A percentile compares a stretch with the other conserved stretches of the same genome.
Evolutionary conservation across 306 rosid species (phyloP).

Genomic region (Purshia tridentata): DNA sequence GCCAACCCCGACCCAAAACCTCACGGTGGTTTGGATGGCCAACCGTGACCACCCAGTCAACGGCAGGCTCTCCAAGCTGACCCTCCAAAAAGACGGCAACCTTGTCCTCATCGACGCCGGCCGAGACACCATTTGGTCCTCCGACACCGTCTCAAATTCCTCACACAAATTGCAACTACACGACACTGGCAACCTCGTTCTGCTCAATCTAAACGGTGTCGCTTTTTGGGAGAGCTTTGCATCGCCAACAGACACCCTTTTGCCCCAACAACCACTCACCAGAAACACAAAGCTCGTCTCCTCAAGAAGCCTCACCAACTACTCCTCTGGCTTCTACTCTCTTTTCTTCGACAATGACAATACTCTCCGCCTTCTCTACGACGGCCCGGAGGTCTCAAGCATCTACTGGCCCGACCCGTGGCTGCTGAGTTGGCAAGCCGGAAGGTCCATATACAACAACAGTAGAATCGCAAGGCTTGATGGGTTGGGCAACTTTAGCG

Average conservation of each 20-base stretch:
- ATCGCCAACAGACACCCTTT: slow-evolving; percentile 54
- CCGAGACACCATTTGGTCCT: slow-evolving; percentile 37
- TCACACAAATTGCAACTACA: slow-evolving; percentile 21
- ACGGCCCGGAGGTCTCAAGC: slow-evolving; percentile 43
- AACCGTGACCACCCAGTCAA: slow-evolving; percentile 47
- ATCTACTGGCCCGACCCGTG: slow-evolving; percentile 57
- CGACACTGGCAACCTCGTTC: slow-evolving; percentile 47
- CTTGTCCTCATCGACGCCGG: slow-evolving; percentile 41
- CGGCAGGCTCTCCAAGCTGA: slow-evolving; percentile 44
- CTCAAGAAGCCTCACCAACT: slow-evolving; percentile 44
- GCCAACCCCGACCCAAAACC: slow-evolving; percentile 1
- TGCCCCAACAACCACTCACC: slow-evolving; percentile 47
- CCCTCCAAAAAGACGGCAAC: slow-evolving; percentile 34
- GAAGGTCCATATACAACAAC: slow-evolving; percentile 40
- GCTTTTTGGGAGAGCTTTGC: slow-evolving; percentile 56
- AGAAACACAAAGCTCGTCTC: slow-evolving; percentile 35
- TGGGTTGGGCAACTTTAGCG: slow-evolving; percentile 41
- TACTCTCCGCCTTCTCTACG: slow-evolving; percentile 45
- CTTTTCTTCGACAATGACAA: slow-evolving; percentile 48
- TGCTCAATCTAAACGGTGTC: not conserved
- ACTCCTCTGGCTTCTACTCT: slow-evolving; percentile 44
- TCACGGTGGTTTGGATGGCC: slow-evolving; percentile 51
- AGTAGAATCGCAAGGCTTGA: slow-evolving; percentile 43
- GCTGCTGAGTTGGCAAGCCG: slow-evolving; percentile 32
- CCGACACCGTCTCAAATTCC: slow-evolving; percentile 33